These are phyloP conservation scores for Marchantia paleacea DNA, from an alignment of 225 moss, liverwort and hornwort genomes.

Conservation along the genomic window DNA sequence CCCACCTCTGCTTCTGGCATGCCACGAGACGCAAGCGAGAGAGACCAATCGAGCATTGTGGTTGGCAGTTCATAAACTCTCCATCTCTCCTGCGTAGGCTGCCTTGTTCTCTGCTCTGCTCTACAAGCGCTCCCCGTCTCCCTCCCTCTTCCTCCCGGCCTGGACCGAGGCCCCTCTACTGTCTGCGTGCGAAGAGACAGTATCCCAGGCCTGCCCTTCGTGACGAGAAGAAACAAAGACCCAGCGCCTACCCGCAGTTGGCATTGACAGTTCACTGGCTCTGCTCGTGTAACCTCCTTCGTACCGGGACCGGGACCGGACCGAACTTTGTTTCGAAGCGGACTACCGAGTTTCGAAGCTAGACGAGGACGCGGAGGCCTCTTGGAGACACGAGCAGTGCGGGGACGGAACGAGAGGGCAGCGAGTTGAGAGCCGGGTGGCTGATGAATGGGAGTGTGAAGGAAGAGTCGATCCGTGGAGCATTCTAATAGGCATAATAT, in stretches of 20 bases:
- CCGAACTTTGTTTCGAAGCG: background rate
- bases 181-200: background rate
- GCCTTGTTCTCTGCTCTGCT: background rate
- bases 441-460: background rate
- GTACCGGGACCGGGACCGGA: background rate
- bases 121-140: background rate
- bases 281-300: background rate
- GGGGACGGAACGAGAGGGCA: background rate
- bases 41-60: background rate
- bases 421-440: background rate
- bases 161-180: background rate
- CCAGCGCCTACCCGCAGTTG: background rate
- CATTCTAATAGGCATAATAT: background rate
- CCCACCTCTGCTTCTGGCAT: background rate
- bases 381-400: background rate
- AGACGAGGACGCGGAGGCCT: background rate
- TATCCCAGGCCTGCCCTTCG: background rate
- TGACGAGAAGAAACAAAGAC: background rate
- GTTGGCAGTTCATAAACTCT: constrained; percentile 7
- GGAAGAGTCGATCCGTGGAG: background rate
- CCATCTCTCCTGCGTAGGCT: background rate
- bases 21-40: background rate
- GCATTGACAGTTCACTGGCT: background rate
- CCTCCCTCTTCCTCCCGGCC: background rate
- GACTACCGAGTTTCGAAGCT: background rate